phyloP scores from a whole-genome alignment of 768 basidiomycete genomes.

The Russula abietina region DNA sequence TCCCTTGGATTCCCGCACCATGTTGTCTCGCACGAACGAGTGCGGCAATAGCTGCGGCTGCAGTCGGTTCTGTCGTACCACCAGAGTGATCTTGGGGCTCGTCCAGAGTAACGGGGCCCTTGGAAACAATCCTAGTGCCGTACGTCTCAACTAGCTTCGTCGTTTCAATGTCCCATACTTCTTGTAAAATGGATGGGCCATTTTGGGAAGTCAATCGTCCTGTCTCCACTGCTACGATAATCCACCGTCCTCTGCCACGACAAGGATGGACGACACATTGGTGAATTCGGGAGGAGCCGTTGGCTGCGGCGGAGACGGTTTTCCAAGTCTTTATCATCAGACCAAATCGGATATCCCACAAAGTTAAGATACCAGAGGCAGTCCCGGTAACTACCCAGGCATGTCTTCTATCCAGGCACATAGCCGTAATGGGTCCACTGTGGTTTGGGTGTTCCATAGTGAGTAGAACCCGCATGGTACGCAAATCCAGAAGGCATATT shows the following conservation, averaged over 20 bases:
- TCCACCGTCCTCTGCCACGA: conserved; percentile 83
- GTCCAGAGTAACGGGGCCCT: conserved; percentile 42
- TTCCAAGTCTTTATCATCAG: conserved; percentile 85
- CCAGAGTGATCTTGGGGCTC: conserved; percentile 49
- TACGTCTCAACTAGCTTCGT: conserved; percentile 75
- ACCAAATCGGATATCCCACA: conserved; percentile 97
- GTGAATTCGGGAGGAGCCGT: conserved; percentile 54
- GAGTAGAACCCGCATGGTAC: conserved; percentile 73
- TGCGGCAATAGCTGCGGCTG: conserved; percentile 72
- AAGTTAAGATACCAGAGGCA: conserved; percentile 70
- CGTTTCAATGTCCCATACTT: conserved; percentile 92
- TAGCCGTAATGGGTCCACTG: conserved; percentile 76
- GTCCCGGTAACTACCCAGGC: conserved; percentile 91
- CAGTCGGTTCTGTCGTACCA: conserved; percentile 52
- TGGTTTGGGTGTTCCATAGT: conserved; percentile 81
- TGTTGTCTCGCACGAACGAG: conserved; percentile 66
- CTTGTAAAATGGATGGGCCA: conserved; percentile 45
- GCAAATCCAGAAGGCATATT: conserved; percentile 73
- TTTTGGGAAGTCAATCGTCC: conserved; percentile 32
- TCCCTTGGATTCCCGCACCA: conserved; percentile 25
- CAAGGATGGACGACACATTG: conserved; percentile 80
- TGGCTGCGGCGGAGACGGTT: conserved; percentile 50
- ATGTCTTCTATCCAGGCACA: conserved; percentile 78
- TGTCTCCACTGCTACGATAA: conserved; percentile 75
- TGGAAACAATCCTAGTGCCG: conserved; percentile 45